Evolutionary conservation across 805 yeast genomes (phyloP), one percentile per base, ranked within the genome.

Genomic region (Yarrowia divulgata): DNA sequence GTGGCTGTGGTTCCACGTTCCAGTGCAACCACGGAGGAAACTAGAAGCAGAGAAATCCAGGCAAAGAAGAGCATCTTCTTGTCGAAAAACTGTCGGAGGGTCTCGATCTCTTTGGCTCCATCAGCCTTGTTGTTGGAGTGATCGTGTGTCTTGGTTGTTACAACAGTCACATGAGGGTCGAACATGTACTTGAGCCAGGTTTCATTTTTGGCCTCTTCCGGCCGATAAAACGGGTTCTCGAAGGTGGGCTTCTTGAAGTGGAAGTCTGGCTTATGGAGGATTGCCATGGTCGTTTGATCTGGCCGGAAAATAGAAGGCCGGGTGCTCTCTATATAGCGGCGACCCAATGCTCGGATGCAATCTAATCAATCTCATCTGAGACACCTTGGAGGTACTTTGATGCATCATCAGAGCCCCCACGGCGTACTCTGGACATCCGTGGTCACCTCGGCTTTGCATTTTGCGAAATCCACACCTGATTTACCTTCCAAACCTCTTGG

Each of bases 321-420:
- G 0, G 18, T 13, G 39, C 35, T 10, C 39, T 39, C 45, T 35
- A 54, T 54, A 54, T 54, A 54, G 2, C 5, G 42, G 3, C 8
- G n/a, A 18, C 43, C 6, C 43, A 1, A 1, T 10, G 10, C 29
- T 50, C 40, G 35, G 34, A 10, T 50, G 34, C 39, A 12, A 54
- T 54, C 60, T 54, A 54, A 54, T 54, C 60, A 54, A 54, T 54
- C 60, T 19, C 60, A 54, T 54, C 60, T 14, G 60, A 54, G 34
- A 54, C 60, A 54, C 60, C 60, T 54, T 54, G 60, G 60, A 5
- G 60, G 60, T 39, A 7, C 6, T 35, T 48, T 29, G 8, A 23
- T 9, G 55, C 57, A 9, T 18, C 18, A 2, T 6, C 9, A 12
- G 3, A 23, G 9, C 14, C 57, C 57, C 18, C 35, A 50, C 57